Conservation (phyloP, 192 early-diverging fungal species). For the Coemansia sp. region DNA sequence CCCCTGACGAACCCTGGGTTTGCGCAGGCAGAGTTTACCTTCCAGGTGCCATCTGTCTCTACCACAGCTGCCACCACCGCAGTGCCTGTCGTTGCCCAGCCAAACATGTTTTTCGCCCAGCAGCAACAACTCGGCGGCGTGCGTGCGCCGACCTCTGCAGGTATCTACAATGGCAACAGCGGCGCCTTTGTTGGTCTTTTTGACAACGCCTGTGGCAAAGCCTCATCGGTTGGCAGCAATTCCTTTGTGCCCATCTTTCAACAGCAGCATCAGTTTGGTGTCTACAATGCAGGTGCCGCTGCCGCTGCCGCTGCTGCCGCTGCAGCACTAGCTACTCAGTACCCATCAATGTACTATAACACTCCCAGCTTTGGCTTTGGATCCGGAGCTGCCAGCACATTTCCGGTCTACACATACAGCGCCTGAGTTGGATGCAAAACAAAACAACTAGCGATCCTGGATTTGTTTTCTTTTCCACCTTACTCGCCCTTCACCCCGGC, state of each 20-base stretch:
- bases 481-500: too few species aligned
- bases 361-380: slow-evolving; percentile 23
- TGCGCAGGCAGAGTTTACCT: slow-evolving; percentile 41
- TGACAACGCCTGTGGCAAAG: slow-evolving; percentile 8
- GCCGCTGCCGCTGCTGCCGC: slow-evolving; percentile 26
- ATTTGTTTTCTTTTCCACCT: too few species aligned
- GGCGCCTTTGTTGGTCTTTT: slow-evolving; percentile 13
- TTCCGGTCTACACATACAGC: slow-evolving; percentile 38
- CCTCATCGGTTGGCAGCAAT: slow-evolving; percentile 2
- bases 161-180: background rate
- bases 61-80: background rate
- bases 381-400: slow-evolving; percentile 16
- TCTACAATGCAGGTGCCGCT: background rate
- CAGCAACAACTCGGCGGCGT: slow-evolving; percentile 12
- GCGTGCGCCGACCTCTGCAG: slow-evolving; percentile 2
- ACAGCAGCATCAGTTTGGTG: slow-evolving; percentile 11
- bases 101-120: slow-evolving; percentile 7
- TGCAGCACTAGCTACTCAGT: slow-evolving; percentile 42
- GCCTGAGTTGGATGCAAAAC: slow-evolving; percentile 9
- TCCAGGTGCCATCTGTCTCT: slow-evolving; percentile 21
- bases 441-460: background rate
- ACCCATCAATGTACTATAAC: slow-evolving; percentile 43
- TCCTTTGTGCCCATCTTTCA: slow-evolving; percentile 7
- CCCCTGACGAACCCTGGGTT: slow-evolving; percentile 33
- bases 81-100: slow-evolving; percentile 6